Conservation (phyloP, 2,329 filamentous ascomycete genomes). For the Hysterium pulicare region DNA sequence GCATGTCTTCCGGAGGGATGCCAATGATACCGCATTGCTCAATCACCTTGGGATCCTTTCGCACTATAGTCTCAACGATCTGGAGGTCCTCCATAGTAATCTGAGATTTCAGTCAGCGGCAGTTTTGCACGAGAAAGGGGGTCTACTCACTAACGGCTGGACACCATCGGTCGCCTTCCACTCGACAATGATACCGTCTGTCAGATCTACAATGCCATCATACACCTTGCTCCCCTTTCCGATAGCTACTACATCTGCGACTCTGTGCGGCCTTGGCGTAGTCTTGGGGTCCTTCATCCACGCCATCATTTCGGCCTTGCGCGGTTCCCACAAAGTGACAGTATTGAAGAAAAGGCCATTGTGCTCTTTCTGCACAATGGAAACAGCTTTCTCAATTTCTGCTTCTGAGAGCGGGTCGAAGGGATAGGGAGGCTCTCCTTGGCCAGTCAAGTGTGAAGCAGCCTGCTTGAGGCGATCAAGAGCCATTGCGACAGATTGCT, state of each 20-base stretch:
- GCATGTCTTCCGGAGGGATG: slow-evolving; percentile 78
- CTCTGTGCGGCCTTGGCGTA: slow-evolving; percentile 61
- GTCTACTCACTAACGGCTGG: slow-evolving; percentile 74
- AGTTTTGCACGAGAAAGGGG: slow-evolving; percentile 5
- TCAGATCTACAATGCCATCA: slow-evolving; percentile 76
- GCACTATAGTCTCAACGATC: slow-evolving; percentile 70
- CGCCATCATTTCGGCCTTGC: slow-evolving; percentile 76
- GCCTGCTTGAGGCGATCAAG: slow-evolving; percentile 63
- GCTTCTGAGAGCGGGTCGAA: slow-evolving; percentile 70
- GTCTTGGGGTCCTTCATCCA: slow-evolving; percentile 68
- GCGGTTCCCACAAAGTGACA: slow-evolving; percentile 78
- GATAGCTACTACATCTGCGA: slow-evolving; percentile 82
- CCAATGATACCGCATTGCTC: slow-evolving; percentile 84
- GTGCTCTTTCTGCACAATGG: slow-evolving; percentile 66
- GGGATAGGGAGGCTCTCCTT: slow-evolving; percentile 59
- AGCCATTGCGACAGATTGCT: slow-evolving; percentile 57
- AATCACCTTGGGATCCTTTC: slow-evolving; percentile 80
- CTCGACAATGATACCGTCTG: slow-evolving; percentile 61
- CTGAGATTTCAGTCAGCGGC: slow-evolving; percentile 44
- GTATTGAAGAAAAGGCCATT: slow-evolving; percentile 79
- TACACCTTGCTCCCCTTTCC: slow-evolving; percentile 74
- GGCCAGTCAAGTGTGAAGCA: slow-evolving; percentile 58
- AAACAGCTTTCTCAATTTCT: slow-evolving; percentile 71
- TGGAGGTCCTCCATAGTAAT: slow-evolving; percentile 91
- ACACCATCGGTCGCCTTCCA: slow-evolving; percentile 75